These are phyloP conservation scores for Tetrahymena malaccensis DNA, from an alignment of 73 alveolate species.

Conservation along the genomic window DNA sequence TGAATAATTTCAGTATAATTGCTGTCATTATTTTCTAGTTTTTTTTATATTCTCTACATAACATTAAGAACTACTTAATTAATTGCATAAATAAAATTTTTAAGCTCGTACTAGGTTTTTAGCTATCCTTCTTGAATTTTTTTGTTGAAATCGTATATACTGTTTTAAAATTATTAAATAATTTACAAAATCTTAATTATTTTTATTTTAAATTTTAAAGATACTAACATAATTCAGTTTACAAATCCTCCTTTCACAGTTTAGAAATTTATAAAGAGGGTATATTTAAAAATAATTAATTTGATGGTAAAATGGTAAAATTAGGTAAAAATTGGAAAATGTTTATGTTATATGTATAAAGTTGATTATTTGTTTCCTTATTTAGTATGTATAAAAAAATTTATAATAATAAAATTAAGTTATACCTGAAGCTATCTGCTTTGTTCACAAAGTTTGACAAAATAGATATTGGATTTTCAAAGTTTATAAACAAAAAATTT, in stretches of 20 bases:
- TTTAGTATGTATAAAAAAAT: too few species aligned
- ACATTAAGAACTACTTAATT: background rate
- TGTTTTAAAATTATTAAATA: background rate
- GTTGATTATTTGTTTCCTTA: too few species aligned
- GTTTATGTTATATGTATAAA: too few species aligned
- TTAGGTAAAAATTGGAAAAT: too few species aligned
- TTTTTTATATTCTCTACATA: background rate
- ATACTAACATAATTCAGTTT: too few species aligned
- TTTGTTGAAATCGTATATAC: background rate
- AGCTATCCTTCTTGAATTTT: background rate
- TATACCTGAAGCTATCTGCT: background rate
- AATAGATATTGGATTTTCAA: background rate
- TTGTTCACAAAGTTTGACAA: background rate
- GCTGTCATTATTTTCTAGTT: background rate
- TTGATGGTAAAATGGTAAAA: too few species aligned
- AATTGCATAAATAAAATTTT: background rate
- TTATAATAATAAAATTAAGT: background rate
- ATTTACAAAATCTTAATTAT: background rate
- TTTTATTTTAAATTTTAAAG: too few species aligned
- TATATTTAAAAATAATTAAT: too few species aligned
- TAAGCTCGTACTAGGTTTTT: background rate
- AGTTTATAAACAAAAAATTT: background rate
- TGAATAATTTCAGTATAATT: background rate
- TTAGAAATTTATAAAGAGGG: too few species aligned
- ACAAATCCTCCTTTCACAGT: too few species aligned